Base-by-base conservation (phyloP, 768 basidiomycete species). In the Leucocoprinus sp. region DNA sequence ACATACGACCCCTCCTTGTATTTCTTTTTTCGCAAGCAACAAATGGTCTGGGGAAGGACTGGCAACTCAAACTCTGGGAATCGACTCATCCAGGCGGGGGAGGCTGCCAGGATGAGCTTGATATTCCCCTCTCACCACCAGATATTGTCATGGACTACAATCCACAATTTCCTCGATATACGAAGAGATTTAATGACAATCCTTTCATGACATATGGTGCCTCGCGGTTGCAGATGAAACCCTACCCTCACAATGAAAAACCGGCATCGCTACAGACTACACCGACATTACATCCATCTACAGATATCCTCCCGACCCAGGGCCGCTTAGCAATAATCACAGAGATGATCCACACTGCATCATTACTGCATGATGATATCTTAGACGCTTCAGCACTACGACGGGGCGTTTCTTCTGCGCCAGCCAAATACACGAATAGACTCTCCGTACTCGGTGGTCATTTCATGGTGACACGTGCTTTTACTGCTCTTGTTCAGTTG, bases 281-380 rank as follows among this genome's bases (percentile, higher is more conserved):
- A 42, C 39, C 52, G 35, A 22, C 42, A 22, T 42, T 49, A 29
- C 50, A 47, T 42, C 29, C 15, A 14, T 44, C 43, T 14, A 36
- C 40, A 4, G 49, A 54, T 51, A 64, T 86, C 31, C 75, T 97
- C 3, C 91, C 93, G 4, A 87, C 93, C 1, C 93, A 96, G 60
- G 63, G 72, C 12, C 80, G 93, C n/a, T 78, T 97, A 19, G 93
- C 93, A 0, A 88, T 92, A 55, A 92, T 97, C 27, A 84, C 91
- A 35, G 93, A 97, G 60, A 91, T 96, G 88, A 87, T 97, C 50
- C 93, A 97, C 55, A 91, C 93, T 21, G 93, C 93, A 2, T 93
- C 90, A 4, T 73, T 96, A n/a, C 64, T 97, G 6, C 93, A 97
- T 57, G 93, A 96, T 72, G 93, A 97, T 58, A 93, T 96, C 33